A percentile compares a stretch with the other conserved stretches of the same genome.
Evolutionary conservation across 345 rosid species (phyloP).

Genomic region (Fremontodendron californicum): DNA sequence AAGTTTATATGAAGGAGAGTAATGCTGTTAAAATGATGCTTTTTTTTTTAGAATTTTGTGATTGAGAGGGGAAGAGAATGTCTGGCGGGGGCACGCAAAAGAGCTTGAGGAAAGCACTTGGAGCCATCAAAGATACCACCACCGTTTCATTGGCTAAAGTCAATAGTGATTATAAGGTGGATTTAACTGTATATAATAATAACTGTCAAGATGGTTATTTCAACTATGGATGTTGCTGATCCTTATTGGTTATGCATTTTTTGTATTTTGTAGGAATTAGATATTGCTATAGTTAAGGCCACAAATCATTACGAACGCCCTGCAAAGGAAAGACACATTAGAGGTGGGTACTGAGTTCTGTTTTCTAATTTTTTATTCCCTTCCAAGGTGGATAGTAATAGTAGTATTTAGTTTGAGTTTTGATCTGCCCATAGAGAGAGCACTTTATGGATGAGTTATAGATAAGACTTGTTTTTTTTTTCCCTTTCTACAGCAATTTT

Average conservation of each 20-base stretch:
- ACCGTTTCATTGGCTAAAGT: slow-evolving; percentile 98
- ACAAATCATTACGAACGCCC: slow-evolving; percentile 96
- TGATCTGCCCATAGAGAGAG: neutral
- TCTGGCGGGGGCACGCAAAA: slow-evolving; percentile 82
- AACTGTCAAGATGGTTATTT: neutral
- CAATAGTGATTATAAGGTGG: slow-evolving; percentile 92
- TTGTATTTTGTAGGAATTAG: slow-evolving; percentile 60
- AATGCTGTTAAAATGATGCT: slow-evolving; percentile 6
- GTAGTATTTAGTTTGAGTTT: neutral
- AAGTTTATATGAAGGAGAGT: neutral
- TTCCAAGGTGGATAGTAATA: neutral
- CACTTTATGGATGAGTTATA: neutral
- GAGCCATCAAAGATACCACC: slow-evolving; percentile 93
- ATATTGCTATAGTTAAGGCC: slow-evolving; percentile 86
- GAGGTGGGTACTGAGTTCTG: slow-evolving; percentile 46
- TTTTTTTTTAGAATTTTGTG: slow-evolving; percentile 26
- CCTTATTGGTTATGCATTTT: neutral
- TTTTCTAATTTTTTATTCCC: neutral
- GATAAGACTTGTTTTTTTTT: neutral
- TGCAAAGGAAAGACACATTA: slow-evolving; percentile 81
- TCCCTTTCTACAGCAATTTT: slow-evolving; percentile 64
- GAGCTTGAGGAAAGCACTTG: slow-evolving; percentile 89
- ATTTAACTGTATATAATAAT: neutral
- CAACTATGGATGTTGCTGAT: neutral
- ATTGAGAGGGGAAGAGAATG: slow-evolving; percentile 52